A percentile compares a stretch with the other conserved stretches of the same genome.
phyloP scores from a whole-genome alignment of 148 eudicot species.

The Rhododendron simsii region DNA sequence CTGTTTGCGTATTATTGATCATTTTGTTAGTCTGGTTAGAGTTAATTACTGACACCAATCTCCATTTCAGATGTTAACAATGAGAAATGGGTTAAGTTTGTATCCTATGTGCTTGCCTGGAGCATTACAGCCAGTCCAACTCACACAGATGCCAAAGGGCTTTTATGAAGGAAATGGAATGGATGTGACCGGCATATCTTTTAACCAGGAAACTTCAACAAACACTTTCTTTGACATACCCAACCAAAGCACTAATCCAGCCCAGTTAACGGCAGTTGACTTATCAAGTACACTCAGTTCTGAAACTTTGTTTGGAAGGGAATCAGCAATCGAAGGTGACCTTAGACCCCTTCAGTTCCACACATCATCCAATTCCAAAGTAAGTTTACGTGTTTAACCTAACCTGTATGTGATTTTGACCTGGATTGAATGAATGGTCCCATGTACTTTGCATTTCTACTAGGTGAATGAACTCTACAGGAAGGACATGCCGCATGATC shows the following conservation, averaged over 20 bases:
- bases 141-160: conserved; percentile 42
- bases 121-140: conserved; percentile 45
- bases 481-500: conserved; percentile 26
- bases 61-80: conserved; percentile 63
- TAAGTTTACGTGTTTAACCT: conserved; percentile 8
- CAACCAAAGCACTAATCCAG: conserved; percentile 23
- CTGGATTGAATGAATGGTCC: neutral
- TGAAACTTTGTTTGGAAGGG: conserved; percentile 26
- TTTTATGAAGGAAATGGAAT: conserved; percentile 26
- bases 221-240: conserved; percentile 23
- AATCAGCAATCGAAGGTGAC: conserved; percentile 25
- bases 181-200: conserved; percentile 16
- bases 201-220: conserved; percentile 22
- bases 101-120: conserved; percentile 70
- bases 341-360: conserved; percentile 26
- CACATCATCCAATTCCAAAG: conserved; percentile 33
- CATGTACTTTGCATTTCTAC: conserved; percentile 4
- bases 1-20: neutral
- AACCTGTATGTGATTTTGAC: neutral
- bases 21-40: neutral
- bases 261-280: conserved; percentile 22
- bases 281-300: conserved; percentile 28
- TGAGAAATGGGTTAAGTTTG: conserved; percentile 75
- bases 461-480: conserved; percentile 28
- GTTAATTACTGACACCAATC: neutral